Conservation (phyloP, 495 filamentous ascomycete species). For the Penicillium chermesinum region DNA sequence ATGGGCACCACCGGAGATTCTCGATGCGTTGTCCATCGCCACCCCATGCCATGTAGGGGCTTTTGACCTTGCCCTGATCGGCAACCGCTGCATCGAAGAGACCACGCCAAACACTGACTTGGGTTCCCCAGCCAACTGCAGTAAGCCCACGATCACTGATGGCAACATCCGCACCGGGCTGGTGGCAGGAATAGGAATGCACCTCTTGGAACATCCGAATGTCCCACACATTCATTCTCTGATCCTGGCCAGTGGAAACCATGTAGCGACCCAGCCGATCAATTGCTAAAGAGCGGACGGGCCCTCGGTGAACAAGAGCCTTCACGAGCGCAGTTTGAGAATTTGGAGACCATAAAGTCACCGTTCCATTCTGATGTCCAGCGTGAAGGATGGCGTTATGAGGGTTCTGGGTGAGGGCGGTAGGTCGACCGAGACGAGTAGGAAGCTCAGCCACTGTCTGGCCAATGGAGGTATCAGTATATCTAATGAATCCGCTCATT, state of each 20-base stretch:
- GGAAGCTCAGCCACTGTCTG: slow-evolving; percentile 76
- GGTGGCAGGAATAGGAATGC: slow-evolving; percentile 80
- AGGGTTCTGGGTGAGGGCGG: slow-evolving; percentile 79
- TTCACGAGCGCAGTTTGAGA: slow-evolving; percentile 81
- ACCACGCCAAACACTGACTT: slow-evolving; percentile 82
- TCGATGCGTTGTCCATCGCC: slow-evolving; percentile 80
- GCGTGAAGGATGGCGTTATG: slow-evolving; percentile 86
- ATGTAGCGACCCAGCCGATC: slow-evolving; percentile 92
- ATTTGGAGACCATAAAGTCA: slow-evolving; percentile 96
- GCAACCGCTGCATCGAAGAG: slow-evolving; percentile 66
- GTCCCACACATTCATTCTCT: slow-evolving; percentile 93
- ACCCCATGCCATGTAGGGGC: slow-evolving; percentile 91
- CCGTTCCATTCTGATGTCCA: slow-evolving; percentile 90
- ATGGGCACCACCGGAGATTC: slow-evolving; percentile 85
- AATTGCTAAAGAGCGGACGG: slow-evolving; percentile 80
- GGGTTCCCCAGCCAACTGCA: slow-evolving; percentile 88
- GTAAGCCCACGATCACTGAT: slow-evolving; percentile 86
- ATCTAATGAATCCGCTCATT: slow-evolving; percentile 81
- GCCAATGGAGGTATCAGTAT: slow-evolving; percentile 92
- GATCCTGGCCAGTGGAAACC: slow-evolving; percentile 87
- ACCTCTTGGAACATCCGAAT: slow-evolving; percentile 91
- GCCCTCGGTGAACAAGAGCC: slow-evolving; percentile 87
- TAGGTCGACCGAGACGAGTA: slow-evolving; percentile 78
- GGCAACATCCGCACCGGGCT: slow-evolving; percentile 76
- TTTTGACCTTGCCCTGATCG: slow-evolving; percentile 73